These are phyloP conservation scores for Mariannaea elegans DNA, from an alignment of 2,329 filamentous ascomycete species.

Conservation along the genomic window DNA sequence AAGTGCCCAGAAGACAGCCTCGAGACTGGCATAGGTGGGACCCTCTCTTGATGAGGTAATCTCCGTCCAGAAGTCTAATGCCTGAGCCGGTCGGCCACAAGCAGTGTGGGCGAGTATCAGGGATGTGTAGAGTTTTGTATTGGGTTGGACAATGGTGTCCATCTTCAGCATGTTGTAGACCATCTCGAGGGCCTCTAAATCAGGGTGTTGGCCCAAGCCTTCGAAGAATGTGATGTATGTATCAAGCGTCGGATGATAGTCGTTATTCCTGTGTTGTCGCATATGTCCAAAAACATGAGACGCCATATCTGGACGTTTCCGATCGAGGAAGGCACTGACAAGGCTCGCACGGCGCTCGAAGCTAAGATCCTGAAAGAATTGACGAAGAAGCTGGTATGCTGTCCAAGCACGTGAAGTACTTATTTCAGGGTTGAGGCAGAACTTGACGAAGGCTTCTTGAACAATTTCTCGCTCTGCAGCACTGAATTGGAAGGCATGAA, in stretches of 20 bases:
- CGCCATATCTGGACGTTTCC: constrained; percentile 84
- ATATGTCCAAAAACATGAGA: constrained; percentile 91
- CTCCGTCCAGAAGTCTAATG: constrained; percentile 83
- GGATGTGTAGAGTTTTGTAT: constrained; percentile 81
- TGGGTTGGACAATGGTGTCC: constrained; percentile 80
- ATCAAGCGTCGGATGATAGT: constrained; percentile 72
- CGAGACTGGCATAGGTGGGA: constrained; percentile 81
- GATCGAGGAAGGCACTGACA: constrained; percentile 84
- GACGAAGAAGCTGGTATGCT: constrained; percentile 70
- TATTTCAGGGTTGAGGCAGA: constrained; percentile 70
- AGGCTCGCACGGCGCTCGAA: constrained; percentile 71
- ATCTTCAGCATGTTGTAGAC: constrained; percentile 96
- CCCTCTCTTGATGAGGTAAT: constrained; percentile 88
- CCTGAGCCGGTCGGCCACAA: constrained; percentile 71
- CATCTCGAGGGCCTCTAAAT: constrained; percentile 71
- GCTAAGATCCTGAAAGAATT: constrained; percentile 73
- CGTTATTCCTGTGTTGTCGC: constrained; percentile 75
- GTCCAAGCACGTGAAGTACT: constrained; percentile 72
- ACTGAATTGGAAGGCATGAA: constrained; percentile 76
- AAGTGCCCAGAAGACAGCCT: constrained; percentile 82
- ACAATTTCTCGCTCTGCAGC: constrained; percentile 74
- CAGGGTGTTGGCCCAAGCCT: constrained; percentile 69
- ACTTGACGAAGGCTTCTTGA: constrained; percentile 71
- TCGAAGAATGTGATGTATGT: constrained; percentile 83
- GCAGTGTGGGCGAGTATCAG: constrained; percentile 87